These are phyloP conservation scores for Stachybotrys chartarum DNA, from an alignment of 2,329 filamentous ascomycete genomes.

Conservation along the genomic window DNA sequence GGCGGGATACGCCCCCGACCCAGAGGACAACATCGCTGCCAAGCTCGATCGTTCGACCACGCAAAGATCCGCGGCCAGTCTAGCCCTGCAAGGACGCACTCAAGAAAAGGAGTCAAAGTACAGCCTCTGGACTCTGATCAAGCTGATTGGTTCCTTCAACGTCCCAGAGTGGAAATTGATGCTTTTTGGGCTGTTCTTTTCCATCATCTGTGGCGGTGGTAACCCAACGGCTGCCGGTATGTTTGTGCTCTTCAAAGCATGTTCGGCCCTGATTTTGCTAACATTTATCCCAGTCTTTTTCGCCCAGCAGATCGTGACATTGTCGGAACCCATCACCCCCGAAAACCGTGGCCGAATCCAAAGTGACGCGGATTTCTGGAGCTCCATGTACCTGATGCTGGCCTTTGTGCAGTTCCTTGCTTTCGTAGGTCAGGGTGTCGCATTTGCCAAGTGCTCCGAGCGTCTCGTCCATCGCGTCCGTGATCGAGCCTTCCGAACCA, in stretches of 20 bases:
- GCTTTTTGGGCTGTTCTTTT: constrained; percentile 65
- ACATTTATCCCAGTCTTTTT: constrained; percentile 66
- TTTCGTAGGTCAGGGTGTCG: constrained; percentile 60
- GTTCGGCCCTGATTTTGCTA: not conserved
- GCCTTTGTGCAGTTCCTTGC: constrained; percentile 65
- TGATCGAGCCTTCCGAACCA: constrained; percentile 73
- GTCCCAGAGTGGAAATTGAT: constrained; percentile 63
- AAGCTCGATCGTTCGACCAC: constrained; percentile 50
- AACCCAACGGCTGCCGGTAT: constrained; percentile 52
- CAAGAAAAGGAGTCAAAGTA: constrained; percentile 51
- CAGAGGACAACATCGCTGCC: constrained; percentile 53
- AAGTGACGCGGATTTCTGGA: constrained; percentile 76
- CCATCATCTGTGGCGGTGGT: constrained; percentile 70
- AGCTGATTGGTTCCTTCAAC: constrained; percentile 77
- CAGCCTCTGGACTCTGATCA: constrained; percentile 67
- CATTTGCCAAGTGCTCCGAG: constrained; percentile 84
- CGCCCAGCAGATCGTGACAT: constrained; percentile 73
- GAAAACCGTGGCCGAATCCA: constrained; percentile 50
- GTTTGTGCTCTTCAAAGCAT: not conserved
- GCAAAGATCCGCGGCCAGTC: constrained; percentile 59
- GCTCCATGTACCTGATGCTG: constrained; percentile 81
- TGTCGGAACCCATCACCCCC: constrained; percentile 47
- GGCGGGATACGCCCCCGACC: constrained; percentile 41
- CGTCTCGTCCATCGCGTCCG: constrained; percentile 76
- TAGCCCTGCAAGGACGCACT: constrained; percentile 53